Evolutionary conservation across 805 yeast species (phyloP), one percentile per base, ranked within the genome.

Genomic region (fission yeast (Schizosaccharomyces pombe)): DNA sequence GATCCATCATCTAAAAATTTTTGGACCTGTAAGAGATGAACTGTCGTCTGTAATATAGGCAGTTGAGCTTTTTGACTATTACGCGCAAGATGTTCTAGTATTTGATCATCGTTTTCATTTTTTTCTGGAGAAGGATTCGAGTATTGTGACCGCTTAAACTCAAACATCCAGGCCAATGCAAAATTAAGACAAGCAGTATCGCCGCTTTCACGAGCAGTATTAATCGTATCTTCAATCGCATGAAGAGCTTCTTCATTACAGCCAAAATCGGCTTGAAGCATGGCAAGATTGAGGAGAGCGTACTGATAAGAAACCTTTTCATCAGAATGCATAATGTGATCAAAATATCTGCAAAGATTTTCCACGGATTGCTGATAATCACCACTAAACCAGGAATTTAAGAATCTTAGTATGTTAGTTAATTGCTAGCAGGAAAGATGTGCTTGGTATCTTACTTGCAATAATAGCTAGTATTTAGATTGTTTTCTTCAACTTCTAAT

Each of bases 161-260:
- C 75, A 59, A 78, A 77, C 1, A 85, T 68, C 86, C 91, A 82
- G 8, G 85, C 72, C 53, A 85, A 68, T 14, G 85, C 72, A 59
- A 78, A 78, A 29, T 83, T 80, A 47, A 85, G 70, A 28, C 93
- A 83, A 12, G 73, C 70, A 55, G 76, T 72, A 64, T 87, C 95
- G 57, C 79, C 79, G 60, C 81, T 80, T 61, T 86, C 95, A 59
- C 95, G 70, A 0, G 95, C 95, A 2, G 86, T 85, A 5, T 82
- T 72, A 2, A 85, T 81, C 0, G 95, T 91, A 63, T 86, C 95
- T 58, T 82, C 85, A 6, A 85, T 82, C 1, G 94, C 80, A 58
- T 55, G 53, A 5, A 85, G 63, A 0, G 95, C 94, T 57, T 80
- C 80, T 11, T 72, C 72, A 58, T 75, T 74, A 55, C 79, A 77